phyloP scores from a whole-genome alignment of 331 rosid species.

The Telfairia occidentalis region DNA sequence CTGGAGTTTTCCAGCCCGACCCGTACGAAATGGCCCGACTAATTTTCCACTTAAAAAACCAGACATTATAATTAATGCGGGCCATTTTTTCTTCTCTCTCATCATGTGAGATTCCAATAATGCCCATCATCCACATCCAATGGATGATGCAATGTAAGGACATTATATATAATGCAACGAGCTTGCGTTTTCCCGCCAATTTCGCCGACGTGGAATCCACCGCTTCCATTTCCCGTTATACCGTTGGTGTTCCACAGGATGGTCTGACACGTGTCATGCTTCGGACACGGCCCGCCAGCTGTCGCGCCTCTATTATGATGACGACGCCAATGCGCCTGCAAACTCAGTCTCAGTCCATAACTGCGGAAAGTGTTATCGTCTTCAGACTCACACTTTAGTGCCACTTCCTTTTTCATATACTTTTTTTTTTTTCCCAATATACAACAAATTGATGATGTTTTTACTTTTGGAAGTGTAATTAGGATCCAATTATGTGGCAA shows the following conservation, averaged over 20 bases:
- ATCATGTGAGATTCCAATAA: neutral
- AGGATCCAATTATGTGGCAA: too few relatives aligned
- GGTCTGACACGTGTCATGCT: neutral
- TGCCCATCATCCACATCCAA: neutral
- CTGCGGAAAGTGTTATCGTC: neutral
- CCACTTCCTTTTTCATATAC: too few relatives aligned
- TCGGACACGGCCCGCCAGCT: neutral
- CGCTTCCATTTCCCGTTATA: neutral
- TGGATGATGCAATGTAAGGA: neutral
- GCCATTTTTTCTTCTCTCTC: neutral
- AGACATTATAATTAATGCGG: neutral
- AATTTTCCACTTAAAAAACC: neutral
- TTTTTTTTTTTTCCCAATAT: too few relatives aligned
- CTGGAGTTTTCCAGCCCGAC: neutral
- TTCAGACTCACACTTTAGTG: too few relatives aligned
- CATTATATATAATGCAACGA: neutral
- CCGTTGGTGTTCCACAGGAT: neutral
- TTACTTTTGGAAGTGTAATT: too few relatives aligned
- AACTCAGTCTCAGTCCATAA: neutral
- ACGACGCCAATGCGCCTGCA: neutral
- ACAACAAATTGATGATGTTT: too few relatives aligned
- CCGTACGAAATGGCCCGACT: neutral
- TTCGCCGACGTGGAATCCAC: conserved; percentile 6
- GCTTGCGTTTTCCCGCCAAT: neutral
- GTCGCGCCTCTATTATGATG: neutral